Base-by-base conservation (phyloP, 805 yeast species). In the Kluyveromyces nonfermentans region DNA sequence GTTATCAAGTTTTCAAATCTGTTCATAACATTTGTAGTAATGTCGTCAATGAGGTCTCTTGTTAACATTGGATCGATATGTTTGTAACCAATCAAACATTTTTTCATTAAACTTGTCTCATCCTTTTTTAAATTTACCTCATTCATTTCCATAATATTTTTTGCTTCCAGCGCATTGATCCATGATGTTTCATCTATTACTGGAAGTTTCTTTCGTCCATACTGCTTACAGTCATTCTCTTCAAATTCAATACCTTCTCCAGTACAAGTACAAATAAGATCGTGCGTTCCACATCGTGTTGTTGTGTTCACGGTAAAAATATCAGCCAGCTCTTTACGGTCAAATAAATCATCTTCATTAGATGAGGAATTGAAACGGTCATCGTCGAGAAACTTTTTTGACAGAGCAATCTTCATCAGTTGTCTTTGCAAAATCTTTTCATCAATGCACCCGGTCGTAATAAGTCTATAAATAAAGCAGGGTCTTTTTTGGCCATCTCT, bases 341-440 rank as follows among this genome's bases (percentile, higher is more conserved):
- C 80, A 57, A 90, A 90, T 1, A 85, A 70, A 55, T 84, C 80
- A 52, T 78, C 80, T 22, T 74, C 76, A 0, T 77, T 69, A 5
- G 63, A 59, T 12, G 40, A 47, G 18, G 64, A 60, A 43, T 66
- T 63, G 51, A 43, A 40, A 9, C 21, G 35, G 21, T 33, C 33
- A 45, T 49, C 57, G 36, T 70, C 82, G 50, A 76, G 71, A 52
- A 90, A 82, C 50, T 78, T 78, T 48, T 81, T 81, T 39, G 96
- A 84, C 40, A 90, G 64, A 42, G 82, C 88, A 44, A 69, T 77
- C 60, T 93, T 93, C 71, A 86, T 80, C 43, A 89, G 66, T 61
- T 93, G 98, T 16, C 98, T 69, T 59, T 93, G 97, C 47, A 84
- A 80, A 3, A 93, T 89, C 64, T 89, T 90, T 59, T 93, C 98